Conservation (phyloP, 139 green algal genomes). For the Chlamydomonas incerta region DNA sequence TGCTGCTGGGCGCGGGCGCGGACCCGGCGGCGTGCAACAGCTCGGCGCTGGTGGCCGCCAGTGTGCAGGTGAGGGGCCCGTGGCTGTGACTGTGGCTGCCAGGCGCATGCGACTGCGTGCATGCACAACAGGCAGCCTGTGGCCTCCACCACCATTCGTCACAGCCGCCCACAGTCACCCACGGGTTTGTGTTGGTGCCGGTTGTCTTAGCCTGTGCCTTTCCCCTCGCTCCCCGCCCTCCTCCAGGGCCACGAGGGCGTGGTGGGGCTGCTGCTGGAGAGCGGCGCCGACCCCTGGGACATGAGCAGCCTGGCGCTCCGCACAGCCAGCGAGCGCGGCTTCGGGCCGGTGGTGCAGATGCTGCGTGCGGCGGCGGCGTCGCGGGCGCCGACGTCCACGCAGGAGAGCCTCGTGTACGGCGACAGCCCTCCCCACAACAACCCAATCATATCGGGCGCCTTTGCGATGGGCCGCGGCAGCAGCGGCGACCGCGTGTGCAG, state of each 20-base stretch:
- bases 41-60: slow-evolving; percentile 19
- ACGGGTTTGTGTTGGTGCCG: not conserved
- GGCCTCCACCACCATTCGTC: not conserved
- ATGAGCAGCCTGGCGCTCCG: not conserved
- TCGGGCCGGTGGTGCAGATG: not conserved
- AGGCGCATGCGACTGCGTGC: too few relatives aligned
- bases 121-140: not conserved
- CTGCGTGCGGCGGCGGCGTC: not conserved
- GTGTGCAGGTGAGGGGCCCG: not conserved
- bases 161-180: not conserved
- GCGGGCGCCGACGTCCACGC: too few relatives aligned
- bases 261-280: slow-evolving; percentile 3
- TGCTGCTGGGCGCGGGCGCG: slow-evolving; percentile 8
- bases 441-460: too few relatives aligned
- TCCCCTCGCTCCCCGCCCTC: too few relatives aligned
- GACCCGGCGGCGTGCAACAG: slow-evolving; percentile 20
- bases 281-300: slow-evolving; percentile 15
- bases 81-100: not conserved
- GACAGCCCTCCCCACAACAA: too few relatives aligned
- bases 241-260: not conserved
- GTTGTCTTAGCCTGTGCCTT: too few relatives aligned
- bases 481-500: too few relatives aligned
- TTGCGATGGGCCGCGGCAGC: too few relatives aligned
- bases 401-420: too few relatives aligned
- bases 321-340: slow-evolving; percentile 17